Evolutionary conservation across 2,329 filamentous ascomycete genomes (phyloP).

Genomic region (Scorias spongiosa): DNA sequence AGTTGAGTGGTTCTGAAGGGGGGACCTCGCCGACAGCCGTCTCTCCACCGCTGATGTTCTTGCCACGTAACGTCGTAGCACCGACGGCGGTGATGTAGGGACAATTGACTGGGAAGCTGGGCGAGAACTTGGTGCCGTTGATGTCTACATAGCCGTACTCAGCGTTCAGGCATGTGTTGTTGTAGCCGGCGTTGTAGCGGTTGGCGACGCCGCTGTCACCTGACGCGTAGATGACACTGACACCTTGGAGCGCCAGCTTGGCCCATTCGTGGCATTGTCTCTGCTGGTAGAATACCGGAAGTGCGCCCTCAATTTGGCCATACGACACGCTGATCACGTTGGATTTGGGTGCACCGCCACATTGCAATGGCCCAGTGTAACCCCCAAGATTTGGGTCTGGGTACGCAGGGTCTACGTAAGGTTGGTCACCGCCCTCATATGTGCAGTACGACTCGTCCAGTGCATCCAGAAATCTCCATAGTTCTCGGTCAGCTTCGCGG

Average conservation of each 20-base stretch:
- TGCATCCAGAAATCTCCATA: not conserved
- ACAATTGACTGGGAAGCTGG: conserved; percentile 30
- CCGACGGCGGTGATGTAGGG: conserved; percentile 39
- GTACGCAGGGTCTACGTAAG: conserved; percentile 7
- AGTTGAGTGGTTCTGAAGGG: conserved; percentile 32
- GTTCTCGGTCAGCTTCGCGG: no score
- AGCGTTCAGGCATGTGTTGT: conserved; percentile 26
- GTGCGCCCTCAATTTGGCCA: conserved; percentile 45
- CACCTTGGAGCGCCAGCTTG: conserved; percentile 46
- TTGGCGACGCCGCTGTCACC: conserved; percentile 45
- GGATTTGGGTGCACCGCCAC: conserved; percentile 5
- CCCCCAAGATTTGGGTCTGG: conserved; percentile 5
- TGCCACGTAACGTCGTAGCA: conserved; percentile 29
- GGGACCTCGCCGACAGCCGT: conserved; percentile 11
- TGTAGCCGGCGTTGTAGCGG: conserved; percentile 4
- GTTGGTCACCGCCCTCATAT: conserved; percentile 8
- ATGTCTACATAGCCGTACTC: conserved; percentile 16
- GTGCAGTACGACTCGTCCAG: conserved; percentile 8
- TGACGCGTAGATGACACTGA: conserved; percentile 43
- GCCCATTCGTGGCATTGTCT: conserved; percentile 48
- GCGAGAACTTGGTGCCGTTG: conserved; percentile 27
- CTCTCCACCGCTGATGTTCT: conserved; percentile 24
- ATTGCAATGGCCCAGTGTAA: conserved; percentile 6
- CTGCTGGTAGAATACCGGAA: conserved; percentile 42
- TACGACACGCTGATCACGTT: conserved; percentile 49